Evolutionary conservation across 169 alveolate species (phyloP), one percentile per base, ranked within the genome.

Genomic region (Eimeria falciformis): DNA sequence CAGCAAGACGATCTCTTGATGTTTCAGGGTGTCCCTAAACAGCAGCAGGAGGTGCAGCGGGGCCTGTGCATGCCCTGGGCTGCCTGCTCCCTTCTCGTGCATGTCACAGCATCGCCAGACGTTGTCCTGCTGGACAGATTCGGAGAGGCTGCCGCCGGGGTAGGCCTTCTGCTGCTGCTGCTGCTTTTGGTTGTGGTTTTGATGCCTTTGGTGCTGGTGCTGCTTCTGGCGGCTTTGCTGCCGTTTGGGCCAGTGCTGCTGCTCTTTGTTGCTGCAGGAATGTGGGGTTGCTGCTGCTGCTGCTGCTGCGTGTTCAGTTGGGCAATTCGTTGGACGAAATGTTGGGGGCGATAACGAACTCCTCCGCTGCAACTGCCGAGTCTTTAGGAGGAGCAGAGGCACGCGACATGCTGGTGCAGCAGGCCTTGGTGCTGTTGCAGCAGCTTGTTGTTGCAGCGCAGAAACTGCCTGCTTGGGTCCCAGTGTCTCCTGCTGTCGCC

Each of bases 141-240:
- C 47, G 92, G 92, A 47, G 92, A 87, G 37, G 66, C 75, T 68
- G 92, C 92, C 29, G 92, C 92, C 5, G 92, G 87, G 78, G 92
- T 87, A 50, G 55, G 92, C 27, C 27, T 33, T 3, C 47, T 79
- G 58, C 7, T 21, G 89, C 73, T 53, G 69, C 73, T 45, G 83
- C 83, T 71, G 37, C 62, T 9, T 9, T 17, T 53, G 62, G 9
- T 53, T 9, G 9, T 53, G 62, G 17, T 17, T 53, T 53, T 65
- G 75, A 11, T 75, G 68, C 85, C n/a, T 58, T 56, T 73, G 83
- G 18, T 73, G 83, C 21, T n/a, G 58, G 17, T 45, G 21, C 43
- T 45, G 50, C n/a, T 3, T 14, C 56, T 5, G 7, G 27, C 77
- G 23, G 77, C 77, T 66, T n/a, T 25, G 27, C 46, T 69, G 75